Evolutionary conservation across 352 stramenopile species (phyloP), one percentile per base, ranked within the genome.

Genomic region (Phytophthora aleatoria): DNA sequence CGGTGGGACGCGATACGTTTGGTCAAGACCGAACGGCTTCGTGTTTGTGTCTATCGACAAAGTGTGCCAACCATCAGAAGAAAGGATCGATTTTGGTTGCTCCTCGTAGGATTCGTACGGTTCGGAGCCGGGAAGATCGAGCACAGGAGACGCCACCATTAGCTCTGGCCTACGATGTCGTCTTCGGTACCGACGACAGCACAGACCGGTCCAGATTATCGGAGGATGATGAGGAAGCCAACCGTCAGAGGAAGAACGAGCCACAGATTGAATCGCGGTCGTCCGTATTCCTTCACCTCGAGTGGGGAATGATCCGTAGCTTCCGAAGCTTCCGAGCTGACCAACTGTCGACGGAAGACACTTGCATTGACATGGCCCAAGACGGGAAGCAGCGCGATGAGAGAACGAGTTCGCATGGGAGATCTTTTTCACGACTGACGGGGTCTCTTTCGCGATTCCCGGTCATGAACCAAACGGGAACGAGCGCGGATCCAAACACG

Each of bases 371-470:
- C 33, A 31, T 27, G 20, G n/a, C 12, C 9, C 10, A 41, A 5
- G 1, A 41, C 11, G 5, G 35, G 11, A 41, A 41, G 35, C 35
- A 41, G 35, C 35, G 35, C n/a, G 9, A 1, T 20, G 15, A 49
- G n/a, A 13, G 15, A n/a, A 50, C 5, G 42, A 30, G 50, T 51
- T 4, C 48, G 41, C 35, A 57, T 66, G 49, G 26, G 13, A 16
- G 39, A 50, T 61, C 24, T 11, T 48, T 59, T 69, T 69, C 47
- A 50, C 55, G 38, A 69, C 33, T 69, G 61, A 47, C 61, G 35
- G 35, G 35, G 35, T 16, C 10, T 41, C 35, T 15, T 41, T n/a
- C 35, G 10, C 10, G 35, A 41, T n/a, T 3, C 12, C 35, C 35
- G n/a, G 41, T 0, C 13, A 5, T 36, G 16, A 51, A 31, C 53